A percentile compares a stretch with the other conserved stretches of the same genome.
Conservation (phyloP, 2,329 filamentous ascomycete species). For the Fusarium sp. region DNA sequence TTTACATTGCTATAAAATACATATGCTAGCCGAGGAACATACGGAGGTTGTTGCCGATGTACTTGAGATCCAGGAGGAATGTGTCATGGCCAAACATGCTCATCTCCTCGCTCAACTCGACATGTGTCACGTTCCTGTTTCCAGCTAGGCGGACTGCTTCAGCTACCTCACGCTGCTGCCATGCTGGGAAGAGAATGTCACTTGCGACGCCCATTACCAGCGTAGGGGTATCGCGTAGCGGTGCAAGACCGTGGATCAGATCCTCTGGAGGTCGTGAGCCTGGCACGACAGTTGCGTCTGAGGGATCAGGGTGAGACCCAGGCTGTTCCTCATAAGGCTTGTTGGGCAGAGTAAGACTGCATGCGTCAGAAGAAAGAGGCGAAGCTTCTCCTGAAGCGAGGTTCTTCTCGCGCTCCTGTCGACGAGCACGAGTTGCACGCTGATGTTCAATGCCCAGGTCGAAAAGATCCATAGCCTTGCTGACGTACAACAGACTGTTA, state of each 20-base stretch:
- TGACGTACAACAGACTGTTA: constrained; percentile 94
- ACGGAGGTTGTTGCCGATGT: constrained; percentile 85
- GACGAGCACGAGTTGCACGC: constrained; percentile 66
- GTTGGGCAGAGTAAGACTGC: constrained; percentile 84
- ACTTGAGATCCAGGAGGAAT: constrained; percentile 89
- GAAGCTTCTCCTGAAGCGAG: constrained; percentile 65
- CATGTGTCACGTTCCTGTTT: constrained; percentile 83
- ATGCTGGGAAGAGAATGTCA: constrained; percentile 96
- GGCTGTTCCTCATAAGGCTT: constrained; percentile 87
- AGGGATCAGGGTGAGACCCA: constrained; percentile 52
- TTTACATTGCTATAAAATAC: background rate
- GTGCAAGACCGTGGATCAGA: constrained; percentile 77
- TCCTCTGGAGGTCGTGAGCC: constrained; percentile 75
- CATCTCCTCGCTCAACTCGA: constrained; percentile 92
- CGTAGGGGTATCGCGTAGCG: constrained; percentile 79
- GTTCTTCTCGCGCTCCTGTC: constrained; percentile 67
- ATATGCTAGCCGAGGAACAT: constrained; percentile 73
- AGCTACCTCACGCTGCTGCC: constrained; percentile 96
- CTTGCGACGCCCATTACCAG: constrained; percentile 94
- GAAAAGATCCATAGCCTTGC: constrained; percentile 98
- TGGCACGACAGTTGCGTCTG: constrained; percentile 38
- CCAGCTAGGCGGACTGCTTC: constrained; percentile 80
- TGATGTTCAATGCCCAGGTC: constrained; percentile 83
- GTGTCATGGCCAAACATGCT: constrained; percentile 97
- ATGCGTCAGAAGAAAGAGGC: constrained; percentile 55